Conservation (phyloP, 2,329 filamentous ascomycete genomes). For the Plectosphaerella plurivora region DNA sequence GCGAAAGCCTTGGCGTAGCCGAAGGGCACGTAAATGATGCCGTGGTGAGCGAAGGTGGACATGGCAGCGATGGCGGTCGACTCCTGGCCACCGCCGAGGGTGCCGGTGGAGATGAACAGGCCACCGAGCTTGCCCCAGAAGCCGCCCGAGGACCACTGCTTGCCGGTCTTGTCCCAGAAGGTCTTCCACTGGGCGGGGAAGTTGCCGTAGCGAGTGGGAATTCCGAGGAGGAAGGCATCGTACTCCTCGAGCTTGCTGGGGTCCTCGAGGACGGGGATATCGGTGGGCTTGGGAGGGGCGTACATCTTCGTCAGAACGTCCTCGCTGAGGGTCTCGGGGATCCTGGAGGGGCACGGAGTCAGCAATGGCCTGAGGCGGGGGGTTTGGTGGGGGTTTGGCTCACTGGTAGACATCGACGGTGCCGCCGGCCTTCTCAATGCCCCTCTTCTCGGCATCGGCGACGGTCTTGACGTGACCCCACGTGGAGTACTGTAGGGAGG, state of each 20-base stretch:
- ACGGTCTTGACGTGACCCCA: constrained; percentile 85
- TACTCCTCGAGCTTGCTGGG: constrained; percentile 63
- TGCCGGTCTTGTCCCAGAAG: constrained; percentile 88
- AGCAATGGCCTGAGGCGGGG: background rate
- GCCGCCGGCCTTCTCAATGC: constrained; percentile 84
- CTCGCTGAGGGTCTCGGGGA: constrained; percentile 79
- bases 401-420: constrained; percentile 78
- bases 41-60: constrained; percentile 87
- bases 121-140: constrained; percentile 88
- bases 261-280: constrained; percentile 59
- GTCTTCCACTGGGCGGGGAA: constrained; percentile 94
- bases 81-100: constrained; percentile 87
- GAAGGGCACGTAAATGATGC: constrained; percentile 92
- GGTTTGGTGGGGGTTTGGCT: constrained; percentile 18
- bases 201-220: constrained; percentile 95
- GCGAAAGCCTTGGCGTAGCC: constrained; percentile 81
- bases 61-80: constrained; percentile 75
- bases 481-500: constrained; percentile 71
- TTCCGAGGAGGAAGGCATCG: constrained; percentile 84
- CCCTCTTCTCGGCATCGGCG: constrained; percentile 85
- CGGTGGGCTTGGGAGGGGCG: constrained; percentile 69
- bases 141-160: constrained; percentile 73
- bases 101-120: constrained; percentile 84
- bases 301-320: constrained; percentile 90
- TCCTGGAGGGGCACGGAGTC: constrained; percentile 33